Evolutionary conservation across 495 filamentous ascomycete genomes (phyloP).

Genomic region (Xylaria palmicola): DNA sequence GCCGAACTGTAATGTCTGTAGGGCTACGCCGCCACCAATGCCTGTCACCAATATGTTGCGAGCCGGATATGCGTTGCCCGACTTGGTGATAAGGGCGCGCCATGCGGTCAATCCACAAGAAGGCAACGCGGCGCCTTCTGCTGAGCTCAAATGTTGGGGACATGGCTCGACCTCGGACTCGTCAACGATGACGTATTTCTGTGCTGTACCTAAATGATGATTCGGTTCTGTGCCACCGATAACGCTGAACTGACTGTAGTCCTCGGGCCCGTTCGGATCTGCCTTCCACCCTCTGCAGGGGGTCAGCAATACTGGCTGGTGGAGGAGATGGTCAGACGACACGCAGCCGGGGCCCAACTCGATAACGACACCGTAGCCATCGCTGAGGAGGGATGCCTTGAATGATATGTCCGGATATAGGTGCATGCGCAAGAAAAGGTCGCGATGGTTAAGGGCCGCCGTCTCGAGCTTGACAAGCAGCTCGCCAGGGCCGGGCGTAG

Average conservation of each 20-base stretch:
- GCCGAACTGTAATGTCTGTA: background rate
- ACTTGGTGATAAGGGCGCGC: conserved; percentile 73
- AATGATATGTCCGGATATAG: conserved; percentile 82
- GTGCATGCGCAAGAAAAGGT: conserved; percentile 84
- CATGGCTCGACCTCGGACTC: background rate
- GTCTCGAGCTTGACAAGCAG: conserved; percentile 67
- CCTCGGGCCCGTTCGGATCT: conserved; percentile 68
- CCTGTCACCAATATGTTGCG: conserved; percentile 52
- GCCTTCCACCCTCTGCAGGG: conserved; percentile 72
- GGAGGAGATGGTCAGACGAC: conserved; percentile 30
- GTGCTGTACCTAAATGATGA: background rate
- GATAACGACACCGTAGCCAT: conserved; percentile 64
- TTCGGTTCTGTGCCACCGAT: conserved; percentile 63
- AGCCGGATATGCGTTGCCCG: conserved; percentile 55
- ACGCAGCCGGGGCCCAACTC: conserved; percentile 51
- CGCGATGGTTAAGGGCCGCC: conserved; percentile 82
- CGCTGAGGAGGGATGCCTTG: conserved; percentile 64
- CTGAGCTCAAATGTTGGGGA: conserved; percentile 65
- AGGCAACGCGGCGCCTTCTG: conserved; percentile 76
- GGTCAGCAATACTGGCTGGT: conserved; percentile 69
- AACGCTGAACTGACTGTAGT: conserved; percentile 57
- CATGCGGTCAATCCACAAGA: conserved; percentile 78
- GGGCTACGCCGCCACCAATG: background rate
- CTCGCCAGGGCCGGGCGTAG: conserved; percentile 57
- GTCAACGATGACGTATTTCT: background rate